Base-by-base conservation (phyloP, 1,284 basidiomycete genomes). In the Takashimella tepidaria region DNA sequence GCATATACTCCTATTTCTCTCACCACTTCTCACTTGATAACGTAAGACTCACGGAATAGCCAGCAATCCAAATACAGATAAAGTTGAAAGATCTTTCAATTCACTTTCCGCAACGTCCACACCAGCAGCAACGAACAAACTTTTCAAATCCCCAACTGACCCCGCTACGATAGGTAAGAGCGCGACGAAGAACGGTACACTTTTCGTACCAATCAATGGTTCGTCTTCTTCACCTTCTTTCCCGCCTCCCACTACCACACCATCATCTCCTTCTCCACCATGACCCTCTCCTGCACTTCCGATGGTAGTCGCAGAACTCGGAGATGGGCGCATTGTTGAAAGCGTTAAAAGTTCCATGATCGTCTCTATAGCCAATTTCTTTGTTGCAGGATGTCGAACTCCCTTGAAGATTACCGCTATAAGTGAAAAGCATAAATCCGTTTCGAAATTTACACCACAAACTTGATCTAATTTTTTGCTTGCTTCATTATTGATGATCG, bases 401-500 rank as follows among this genome's bases (percentile, higher is more conserved):
- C 90, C 90, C 68, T 92, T 91, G 80, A 90, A 89, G 52, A 93
- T 82, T 58, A 89, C 82, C 0, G 88, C 80, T 0, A 89, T 84
- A 12, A 93, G 76, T 5, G 88, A 85, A 70, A 92, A 89, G 12
- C 86, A 87, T 70, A 90, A 87, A 70, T 80, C 86, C 1, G 82
- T 79, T 41, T 87, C 85, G 74, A 92, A 92, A 1, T 86, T 88
- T 24, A 93, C 75, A 22, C 83, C 82, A 41, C 88, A 79, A 42
- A 88, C 74, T 43, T 84, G 80, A 63, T 92, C 89, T 37, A 92
- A 78, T 69, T 89, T 86, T 46, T 78, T 77, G 0, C 84, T 82
- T 11, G 84, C 80, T n/a, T 87, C 84, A 60, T 85, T 84, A n/a
- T n/a, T n/a, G n/a, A n/a, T n/a, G 12, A 90, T 76, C 3, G 80